Base-by-base conservation (phyloP, 495 filamentous ascomycete genomes). In the Neurospora cerealis region DNA sequence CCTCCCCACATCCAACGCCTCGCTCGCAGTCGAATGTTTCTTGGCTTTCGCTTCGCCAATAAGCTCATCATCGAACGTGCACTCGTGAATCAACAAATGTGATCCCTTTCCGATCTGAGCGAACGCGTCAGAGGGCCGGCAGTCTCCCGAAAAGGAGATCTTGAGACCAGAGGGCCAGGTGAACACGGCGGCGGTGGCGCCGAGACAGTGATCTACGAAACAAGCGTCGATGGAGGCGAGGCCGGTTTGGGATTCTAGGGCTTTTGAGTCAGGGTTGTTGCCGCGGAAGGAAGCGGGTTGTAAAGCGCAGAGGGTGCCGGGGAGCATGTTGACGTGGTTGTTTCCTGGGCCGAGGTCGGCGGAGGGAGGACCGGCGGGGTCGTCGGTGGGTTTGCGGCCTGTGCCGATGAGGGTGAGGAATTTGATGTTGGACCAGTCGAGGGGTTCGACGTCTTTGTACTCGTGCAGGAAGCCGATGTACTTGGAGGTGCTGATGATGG, bases 71-170 rank as follows among this genome's bases (percentile, higher is more conserved):
- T 95, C 92, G 77, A 99, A 99, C 0, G 96, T 99, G 73, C 95
- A 94, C 86, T 99, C 96, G 84, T 99, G 96, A 70, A 99, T 88
- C 3, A 97, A 86, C 4, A 99, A 84, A 5, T 94, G 96, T 1
- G 92, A 90, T 21, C 88, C 91, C 15, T 83, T 80, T 24, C 93
- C 96, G 69, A 97, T 92, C 19, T 78, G 62, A 9, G 88, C 89
- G 74, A 98, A 98, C 0, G 79, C 75, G 0, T 82, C 73, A 5
- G 90, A 93, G 0, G 96, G 96, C 5, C 96, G 87, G 78, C 94
- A 97, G 81, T 99, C 96, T 69, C 96, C 96, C 11, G 92, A 95
- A 81, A 96, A 99, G 69, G 93, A 92, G 72, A 96, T 86, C 80
- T 95, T 96, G 81, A 99, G 93, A 4, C 78, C 92, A 88, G 46